Base-by-base conservation (phyloP, 495 filamentous ascomycete species). In the Aspergillus conjunctus region DNA sequence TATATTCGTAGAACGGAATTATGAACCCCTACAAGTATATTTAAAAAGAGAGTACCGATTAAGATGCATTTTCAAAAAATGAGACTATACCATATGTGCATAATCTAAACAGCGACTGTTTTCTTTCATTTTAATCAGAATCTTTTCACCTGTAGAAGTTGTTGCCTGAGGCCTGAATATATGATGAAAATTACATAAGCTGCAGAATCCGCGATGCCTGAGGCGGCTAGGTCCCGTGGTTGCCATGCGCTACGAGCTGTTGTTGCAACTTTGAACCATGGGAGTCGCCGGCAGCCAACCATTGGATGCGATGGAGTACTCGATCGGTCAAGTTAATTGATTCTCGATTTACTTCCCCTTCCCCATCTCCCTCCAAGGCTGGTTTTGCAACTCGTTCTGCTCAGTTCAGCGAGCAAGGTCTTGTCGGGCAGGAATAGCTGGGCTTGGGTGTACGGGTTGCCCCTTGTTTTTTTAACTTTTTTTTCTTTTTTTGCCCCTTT, bases 1-100 rank as follows among this genome's bases (percentile, higher is more conserved):
- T 7, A 32, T 39, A 14, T 15, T 53, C 4, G n/a, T 65, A 91
- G 88, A 92, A 93, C 44, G 90, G 90, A 3, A 96, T 96, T 68
- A 90, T 96, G 91, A 96, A 96, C 71, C 91, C 91, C 6, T 96
- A 96, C 77, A 95, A 96, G 70, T 93, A 92, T 67, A 87, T 93
- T 56, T 86, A 73, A 52, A 50, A 17, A 33, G 2, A 21, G 2
- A 45, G 48, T 20, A 17, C 45, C 54, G 22, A 20, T 4, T 10
- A 9, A 37, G 34, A 22, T 43, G 21, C 18, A 54, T 43, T 18
- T 9, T 51, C 17, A 37, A 37, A 31, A 15, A 15, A 3, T 15
- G 10, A 34, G 31, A 30, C 43, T 26, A 39, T 22, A 55, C 33
- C 18, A 51, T 14, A 32, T 30, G 21, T 31, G 49, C 32, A 31